A percentile compares a stretch with the other conserved stretches of the same genome.
Conservation (phyloP, 2,329 filamentous ascomycete genomes). For the Coniochaeta prunicola region DNA sequence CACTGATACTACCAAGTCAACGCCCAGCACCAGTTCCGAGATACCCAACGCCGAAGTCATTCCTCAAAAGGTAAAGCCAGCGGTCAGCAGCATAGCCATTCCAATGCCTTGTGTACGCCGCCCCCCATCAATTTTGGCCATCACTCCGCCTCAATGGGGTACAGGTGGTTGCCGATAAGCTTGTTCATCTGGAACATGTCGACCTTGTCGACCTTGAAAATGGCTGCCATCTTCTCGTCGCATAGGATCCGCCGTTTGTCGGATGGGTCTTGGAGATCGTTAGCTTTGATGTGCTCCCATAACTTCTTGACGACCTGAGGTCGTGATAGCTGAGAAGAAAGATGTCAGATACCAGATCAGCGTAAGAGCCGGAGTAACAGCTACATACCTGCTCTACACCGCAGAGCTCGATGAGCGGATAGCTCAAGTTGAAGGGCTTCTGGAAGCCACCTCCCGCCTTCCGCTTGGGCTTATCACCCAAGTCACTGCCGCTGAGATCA, state of each 20-base stretch:
- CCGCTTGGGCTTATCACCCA: slow-evolving; percentile 56
- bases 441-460: slow-evolving; percentile 92
- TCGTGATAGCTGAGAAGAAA: slow-evolving; percentile 62
- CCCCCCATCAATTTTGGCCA: not conserved
- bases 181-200: slow-evolving; percentile 99
- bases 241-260: slow-evolving; percentile 92
- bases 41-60: not conserved
- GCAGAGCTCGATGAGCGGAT: slow-evolving; percentile 60
- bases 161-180: slow-evolving; percentile 82
- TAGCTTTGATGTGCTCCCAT: slow-evolving; percentile 88
- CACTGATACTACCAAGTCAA: not conserved
- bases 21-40: not conserved
- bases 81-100: not conserved
- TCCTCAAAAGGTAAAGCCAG: not conserved
- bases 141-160: slow-evolving; percentile 56
- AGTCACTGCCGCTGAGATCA: slow-evolving; percentile 53
- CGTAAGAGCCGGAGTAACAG: not conserved
- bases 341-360: not conserved
- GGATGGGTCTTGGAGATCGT: slow-evolving; percentile 80
- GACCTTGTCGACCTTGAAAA: slow-evolving; percentile 85
- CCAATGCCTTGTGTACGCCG: not conserved
- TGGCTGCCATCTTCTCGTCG: slow-evolving; percentile 82
- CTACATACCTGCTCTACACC: slow-evolving; percentile 58
- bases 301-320: slow-evolving; percentile 95
- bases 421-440: slow-evolving; percentile 71